Evolutionary conservation across 257 asterid species (phyloP).

Genomic region (Jasminum sambac): DNA sequence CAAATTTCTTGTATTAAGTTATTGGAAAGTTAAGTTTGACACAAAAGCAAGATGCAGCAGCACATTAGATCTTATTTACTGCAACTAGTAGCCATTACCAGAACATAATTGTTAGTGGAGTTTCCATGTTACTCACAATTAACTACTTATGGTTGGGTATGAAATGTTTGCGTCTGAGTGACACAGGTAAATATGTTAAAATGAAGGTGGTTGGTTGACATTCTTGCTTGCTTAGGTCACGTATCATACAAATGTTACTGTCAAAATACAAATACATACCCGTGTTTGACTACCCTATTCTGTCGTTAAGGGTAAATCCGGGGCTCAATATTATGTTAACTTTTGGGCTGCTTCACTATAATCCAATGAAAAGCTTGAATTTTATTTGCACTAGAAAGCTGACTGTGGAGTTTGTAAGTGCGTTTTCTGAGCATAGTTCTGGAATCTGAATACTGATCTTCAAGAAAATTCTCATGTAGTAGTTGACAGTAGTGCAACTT

Average conservation of each 20-base stretch:
- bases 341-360: not conserved
- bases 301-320: not conserved
- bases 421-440: not conserved
- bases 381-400: slow-evolving; percentile 5
- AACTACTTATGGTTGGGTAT: slow-evolving; percentile 3
- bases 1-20: not conserved
- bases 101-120: not conserved
- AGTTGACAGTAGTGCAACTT: slow-evolving; percentile 13
- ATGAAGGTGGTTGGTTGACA: not conserved
- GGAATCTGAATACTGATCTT: not conserved
- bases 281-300: not conserved
- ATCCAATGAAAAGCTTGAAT: not conserved
- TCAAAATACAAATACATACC: slow-evolving; percentile 10
- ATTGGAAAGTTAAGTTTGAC: not conserved
- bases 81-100: not conserved
- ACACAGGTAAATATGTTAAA: not conserved
- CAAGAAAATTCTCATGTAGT: slow-evolving; percentile 10
- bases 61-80: not conserved
- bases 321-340: not conserved
- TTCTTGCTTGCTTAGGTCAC: slow-evolving; percentile 10
- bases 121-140: not conserved
- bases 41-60: not conserved
- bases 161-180: not conserved
- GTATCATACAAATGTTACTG: not conserved
- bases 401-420: not conserved